phyloP scores from a whole-genome alignment of 1,284 basidiomycete genomes.

The Hemileia vastatrix region DNA sequence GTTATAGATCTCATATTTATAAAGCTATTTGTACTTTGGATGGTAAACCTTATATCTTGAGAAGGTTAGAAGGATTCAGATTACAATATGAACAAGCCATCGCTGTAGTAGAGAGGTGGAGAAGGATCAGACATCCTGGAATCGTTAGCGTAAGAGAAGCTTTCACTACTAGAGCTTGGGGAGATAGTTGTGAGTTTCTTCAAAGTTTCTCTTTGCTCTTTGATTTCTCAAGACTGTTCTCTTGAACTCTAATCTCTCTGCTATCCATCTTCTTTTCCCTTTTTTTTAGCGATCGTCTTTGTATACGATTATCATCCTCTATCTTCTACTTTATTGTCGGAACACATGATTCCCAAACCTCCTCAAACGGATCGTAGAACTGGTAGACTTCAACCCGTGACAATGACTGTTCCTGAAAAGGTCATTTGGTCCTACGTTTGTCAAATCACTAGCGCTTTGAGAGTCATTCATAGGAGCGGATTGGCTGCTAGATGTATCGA shows the following conservation, averaged over 20 bases:
- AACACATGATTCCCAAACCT: constrained; percentile 48
- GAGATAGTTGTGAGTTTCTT: constrained; percentile 67
- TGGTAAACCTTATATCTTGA: constrained; percentile 37
- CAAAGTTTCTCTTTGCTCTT: constrained; percentile 19
- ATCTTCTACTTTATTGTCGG: constrained; percentile 70
- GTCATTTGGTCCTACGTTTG: constrained; percentile 87
- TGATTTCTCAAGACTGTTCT: too few species aligned
- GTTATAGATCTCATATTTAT: constrained; percentile 8
- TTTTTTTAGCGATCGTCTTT: constrained; percentile 66
- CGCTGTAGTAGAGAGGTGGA: constrained; percentile 74
- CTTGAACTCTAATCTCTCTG: background rate
- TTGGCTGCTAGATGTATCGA: constrained; percentile 76
- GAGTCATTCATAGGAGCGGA: constrained; percentile 69
- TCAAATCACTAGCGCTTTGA: constrained; percentile 79
- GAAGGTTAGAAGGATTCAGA: constrained; percentile 59
- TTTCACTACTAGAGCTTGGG: constrained; percentile 88
- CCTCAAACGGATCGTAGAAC: constrained; percentile 38
- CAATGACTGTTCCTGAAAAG: constrained; percentile 58
- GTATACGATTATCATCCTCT: constrained; percentile 85
- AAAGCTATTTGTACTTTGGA: constrained; percentile 28
- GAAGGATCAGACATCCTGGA: constrained; percentile 71
- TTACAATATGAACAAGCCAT: constrained; percentile 63
- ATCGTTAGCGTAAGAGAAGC: constrained; percentile 81
- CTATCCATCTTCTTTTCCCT: background rate
- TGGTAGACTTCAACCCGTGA: constrained; percentile 33